phyloP scores from a whole-genome alignment of 1,284 basidiomycete genomes.

The Tilletiopsis washingtonensis region DNA sequence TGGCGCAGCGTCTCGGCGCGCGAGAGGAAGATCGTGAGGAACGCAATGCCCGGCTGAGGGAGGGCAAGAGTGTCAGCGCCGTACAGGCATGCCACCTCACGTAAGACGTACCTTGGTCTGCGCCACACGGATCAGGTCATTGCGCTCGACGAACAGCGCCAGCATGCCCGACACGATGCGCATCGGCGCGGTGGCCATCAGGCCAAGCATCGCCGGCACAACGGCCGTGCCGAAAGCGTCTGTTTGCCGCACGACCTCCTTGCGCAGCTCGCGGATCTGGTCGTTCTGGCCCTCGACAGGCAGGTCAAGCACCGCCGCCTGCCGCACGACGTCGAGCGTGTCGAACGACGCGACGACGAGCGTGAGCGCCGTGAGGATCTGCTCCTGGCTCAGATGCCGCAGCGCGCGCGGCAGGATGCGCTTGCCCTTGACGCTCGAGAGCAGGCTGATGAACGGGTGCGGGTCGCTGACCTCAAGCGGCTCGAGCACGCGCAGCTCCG shows the following conservation, averaged over 20 bases:
- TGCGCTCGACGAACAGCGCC: slow-evolving; percentile 72
- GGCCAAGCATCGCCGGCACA: slow-evolving; percentile 73
- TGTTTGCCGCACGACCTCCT: slow-evolving; percentile 76
- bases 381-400: slow-evolving; percentile 71
- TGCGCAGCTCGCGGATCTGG: slow-evolving; percentile 14
- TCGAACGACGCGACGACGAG: slow-evolving; percentile 88
- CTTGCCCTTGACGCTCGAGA: slow-evolving; percentile 86
- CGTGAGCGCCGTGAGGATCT: slow-evolving; percentile 78
- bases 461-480: slow-evolving; percentile 91
- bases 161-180: slow-evolving; percentile 79
- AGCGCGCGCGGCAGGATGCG: slow-evolving; percentile 79
- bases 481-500: slow-evolving; percentile 72
- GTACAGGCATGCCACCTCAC: too few relatives aligned
- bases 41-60: slow-evolving; percentile 82
- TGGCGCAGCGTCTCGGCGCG: slow-evolving; percentile 85
- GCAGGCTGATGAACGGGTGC: slow-evolving; percentile 90
- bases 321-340: slow-evolving; percentile 61
- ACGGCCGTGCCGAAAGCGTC: slow-evolving; percentile 80
- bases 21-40: slow-evolving; percentile 84
- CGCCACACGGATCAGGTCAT: slow-evolving; percentile 65
- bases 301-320: slow-evolving; percentile 14
- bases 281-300: slow-evolving; percentile 1
- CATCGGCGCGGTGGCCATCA: slow-evolving; percentile 69
- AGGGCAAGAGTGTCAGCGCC: too few relatives aligned
- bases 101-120: too few relatives aligned